Conservation (phyloP, 2,329 filamentous ascomycete genomes). For the Fusarium incarnatum region DNA sequence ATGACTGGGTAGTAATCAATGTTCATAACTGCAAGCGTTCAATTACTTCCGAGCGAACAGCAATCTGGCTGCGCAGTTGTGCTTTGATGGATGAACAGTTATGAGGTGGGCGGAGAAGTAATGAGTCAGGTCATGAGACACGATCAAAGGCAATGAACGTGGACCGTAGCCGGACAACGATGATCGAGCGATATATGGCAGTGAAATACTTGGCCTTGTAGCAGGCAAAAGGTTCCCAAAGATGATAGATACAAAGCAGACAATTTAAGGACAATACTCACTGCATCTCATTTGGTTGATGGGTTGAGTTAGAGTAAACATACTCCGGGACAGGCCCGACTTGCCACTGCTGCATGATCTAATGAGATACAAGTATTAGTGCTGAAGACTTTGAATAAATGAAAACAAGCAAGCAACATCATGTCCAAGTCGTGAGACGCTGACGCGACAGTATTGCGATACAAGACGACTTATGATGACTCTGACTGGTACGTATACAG, state of each 20-base stretch:
- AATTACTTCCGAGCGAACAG: slow-evolving; percentile 22
- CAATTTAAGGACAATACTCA: slow-evolving; percentile 64
- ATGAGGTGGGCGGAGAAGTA: slow-evolving; percentile 31
- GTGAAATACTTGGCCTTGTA: slow-evolving; percentile 35
- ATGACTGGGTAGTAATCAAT: slow-evolving; percentile 42
- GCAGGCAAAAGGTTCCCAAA: slow-evolving; percentile 23
- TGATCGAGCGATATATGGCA: slow-evolving; percentile 32
- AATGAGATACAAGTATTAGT: slow-evolving; percentile 44
- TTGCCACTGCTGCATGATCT: slow-evolving; percentile 73
- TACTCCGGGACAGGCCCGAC: slow-evolving; percentile 71
- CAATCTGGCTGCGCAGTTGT: slow-evolving; percentile 21
- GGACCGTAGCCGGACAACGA: slow-evolving; percentile 13
- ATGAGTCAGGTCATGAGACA: slow-evolving; percentile 7
- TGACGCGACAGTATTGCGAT: slow-evolving; percentile 20
- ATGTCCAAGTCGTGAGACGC: slow-evolving; percentile 22
- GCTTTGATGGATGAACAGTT: slow-evolving; percentile 33
- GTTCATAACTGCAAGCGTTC: slow-evolving; percentile 14
- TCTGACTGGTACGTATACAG: slow-evolving; percentile 36
- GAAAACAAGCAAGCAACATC: slow-evolving; percentile 23
- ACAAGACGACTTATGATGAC: slow-evolving; percentile 29
- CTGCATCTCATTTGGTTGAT: slow-evolving; percentile 68
- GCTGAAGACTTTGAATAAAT: slow-evolving; percentile 1
- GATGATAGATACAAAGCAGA: slow-evolving; percentile 44
- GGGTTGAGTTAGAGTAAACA: slow-evolving; percentile 66
- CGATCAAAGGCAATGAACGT: neutral